Evolutionary conservation across 441 rosid species (phyloP), one percentile per base, ranked within the genome.

Genomic region (Croton setiger): DNA sequence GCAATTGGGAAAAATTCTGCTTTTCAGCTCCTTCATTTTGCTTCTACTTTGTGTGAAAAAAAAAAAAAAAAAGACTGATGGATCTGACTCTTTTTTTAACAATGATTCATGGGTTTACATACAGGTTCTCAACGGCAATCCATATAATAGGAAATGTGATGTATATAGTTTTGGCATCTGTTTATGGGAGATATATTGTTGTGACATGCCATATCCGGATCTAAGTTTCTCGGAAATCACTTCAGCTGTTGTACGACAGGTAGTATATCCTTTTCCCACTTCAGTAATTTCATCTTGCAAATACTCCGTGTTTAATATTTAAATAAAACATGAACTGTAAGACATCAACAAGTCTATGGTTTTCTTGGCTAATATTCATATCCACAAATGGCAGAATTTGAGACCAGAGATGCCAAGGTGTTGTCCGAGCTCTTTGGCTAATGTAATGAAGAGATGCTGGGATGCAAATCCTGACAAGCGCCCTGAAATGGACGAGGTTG

Each of bases 341-440:
- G 9, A 21, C 15, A 33, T 52, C n/a, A n/a, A n/a, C 23, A 31
- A 55, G 27, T 63, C 48, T 7, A 36, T 35, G 1, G 0, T n/a
- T 65, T 56, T 44, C 35, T 41, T 53, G 33, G 9, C 45, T 72
- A 33, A 68, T n/a, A n/a, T n/a, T 54, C 17, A 8, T 47, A 10
- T 64, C 35, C 36, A 35, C n/a, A 5, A 58, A 74, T 67, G 52
- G 62, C 82, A 94, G 99, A 94, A 92, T 77, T 78, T 92, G 76
- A 90, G 99, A 78, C 99, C 99, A 11, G 98, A 94, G 52, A 92
- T 94, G 72, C 99, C 99, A n/a, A 83, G 97, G 76, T 94, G 98
- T 68, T 94, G 99, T 66, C 99, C 99, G 5, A 88, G 88, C 77
- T 75, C 96, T 37, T 86, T 94, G 20, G 97, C 87, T 3, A 88